phyloP scores from a whole-genome alignment of 345 rosid genomes.

The Cochlearia excelsa region DNA sequence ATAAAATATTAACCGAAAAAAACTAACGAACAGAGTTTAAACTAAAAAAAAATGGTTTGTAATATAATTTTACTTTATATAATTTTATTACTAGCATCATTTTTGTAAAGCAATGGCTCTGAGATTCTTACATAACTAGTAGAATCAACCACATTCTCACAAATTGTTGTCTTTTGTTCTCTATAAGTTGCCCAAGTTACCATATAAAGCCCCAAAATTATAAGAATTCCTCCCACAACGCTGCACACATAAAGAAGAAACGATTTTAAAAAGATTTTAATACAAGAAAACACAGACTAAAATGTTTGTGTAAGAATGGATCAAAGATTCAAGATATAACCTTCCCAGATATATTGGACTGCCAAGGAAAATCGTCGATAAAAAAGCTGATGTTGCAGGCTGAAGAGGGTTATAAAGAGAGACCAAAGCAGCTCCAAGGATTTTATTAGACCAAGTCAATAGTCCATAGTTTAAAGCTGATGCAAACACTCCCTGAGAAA shows the following conservation, averaged over 20 bases:
- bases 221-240: slow-evolving; percentile 71
- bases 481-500: slow-evolving; percentile 66
- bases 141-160: slow-evolving; percentile 14
- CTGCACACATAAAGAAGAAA: slow-evolving; percentile 35
- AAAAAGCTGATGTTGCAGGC: slow-evolving; percentile 83
- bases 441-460: slow-evolving; percentile 95
- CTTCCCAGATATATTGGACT: slow-evolving; percentile 94
- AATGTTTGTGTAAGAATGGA: too few species aligned
- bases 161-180: slow-evolving; percentile 42
- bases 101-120: slow-evolving; percentile 47
- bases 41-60: too few species aligned
- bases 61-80: too few species aligned
- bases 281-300: too few species aligned
- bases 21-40: too few species aligned
- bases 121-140: slow-evolving; percentile 33
- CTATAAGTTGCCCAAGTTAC: slow-evolving; percentile 87
- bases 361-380: slow-evolving; percentile 27
- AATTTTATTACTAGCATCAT: too few species aligned
- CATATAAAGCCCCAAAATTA: slow-evolving; percentile 77
- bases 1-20: too few species aligned
- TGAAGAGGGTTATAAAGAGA: slow-evolving; percentile 97
- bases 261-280: too few species aligned
- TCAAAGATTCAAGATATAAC: slow-evolving; percentile 31
- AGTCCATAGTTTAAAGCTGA: slow-evolving; percentile 96
- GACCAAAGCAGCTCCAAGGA: slow-evolving; percentile 92